Evolutionary conservation across 768 basidiomycete genomes (phyloP).

Genomic region (Ephemerocybe angulata): DNA sequence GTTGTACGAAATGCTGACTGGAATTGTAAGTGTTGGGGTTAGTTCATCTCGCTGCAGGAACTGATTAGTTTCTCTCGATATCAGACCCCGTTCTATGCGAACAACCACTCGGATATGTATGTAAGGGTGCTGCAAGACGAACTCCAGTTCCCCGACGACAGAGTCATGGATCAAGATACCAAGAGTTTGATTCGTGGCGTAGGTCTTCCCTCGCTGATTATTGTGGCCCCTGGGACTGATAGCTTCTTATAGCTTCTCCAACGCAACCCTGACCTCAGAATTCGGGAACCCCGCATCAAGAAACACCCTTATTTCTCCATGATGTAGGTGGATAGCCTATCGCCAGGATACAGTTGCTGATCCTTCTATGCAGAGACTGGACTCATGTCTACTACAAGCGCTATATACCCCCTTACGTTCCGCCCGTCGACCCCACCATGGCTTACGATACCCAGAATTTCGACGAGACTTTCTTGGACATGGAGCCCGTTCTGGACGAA

Average conservation of each 20-base stretch:
- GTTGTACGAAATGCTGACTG: slow-evolving; percentile 95
- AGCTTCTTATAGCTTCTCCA: slow-evolving; percentile 67
- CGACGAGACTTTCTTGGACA: slow-evolving; percentile 93
- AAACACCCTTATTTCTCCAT: slow-evolving; percentile 92
- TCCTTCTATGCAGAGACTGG: slow-evolving; percentile 66
- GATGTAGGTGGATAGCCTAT: slow-evolving; percentile 55
- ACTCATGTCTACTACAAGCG: slow-evolving; percentile 91
- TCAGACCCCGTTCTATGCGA: slow-evolving; percentile 90
- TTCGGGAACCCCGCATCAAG: slow-evolving; percentile 92
- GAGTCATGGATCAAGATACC: slow-evolving; percentile 91
- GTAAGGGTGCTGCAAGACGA: slow-evolving; percentile 89
- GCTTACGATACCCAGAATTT: slow-evolving; percentile 97
- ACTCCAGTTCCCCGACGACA: slow-evolving; percentile 83
- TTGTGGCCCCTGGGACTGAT: slow-evolving; percentile 12
- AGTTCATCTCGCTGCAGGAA: slow-evolving; percentile 8
- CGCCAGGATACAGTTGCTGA: slow-evolving; percentile 11
- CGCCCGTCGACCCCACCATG: slow-evolving; percentile 85
- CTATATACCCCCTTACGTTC: slow-evolving; percentile 93
- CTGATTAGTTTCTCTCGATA: slow-evolving; percentile 13
- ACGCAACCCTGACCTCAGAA: slow-evolving; percentile 85
- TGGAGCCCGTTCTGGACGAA: slow-evolving; percentile 89
- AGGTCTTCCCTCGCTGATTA: slow-evolving; percentile 28
- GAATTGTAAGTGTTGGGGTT: slow-evolving; percentile 64
- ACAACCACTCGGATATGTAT: slow-evolving; percentile 95
- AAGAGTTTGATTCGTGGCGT: slow-evolving; percentile 94